phyloP scores from a whole-genome alignment of 768 basidiomycete species.

The Pleurotus giganteus region DNA sequence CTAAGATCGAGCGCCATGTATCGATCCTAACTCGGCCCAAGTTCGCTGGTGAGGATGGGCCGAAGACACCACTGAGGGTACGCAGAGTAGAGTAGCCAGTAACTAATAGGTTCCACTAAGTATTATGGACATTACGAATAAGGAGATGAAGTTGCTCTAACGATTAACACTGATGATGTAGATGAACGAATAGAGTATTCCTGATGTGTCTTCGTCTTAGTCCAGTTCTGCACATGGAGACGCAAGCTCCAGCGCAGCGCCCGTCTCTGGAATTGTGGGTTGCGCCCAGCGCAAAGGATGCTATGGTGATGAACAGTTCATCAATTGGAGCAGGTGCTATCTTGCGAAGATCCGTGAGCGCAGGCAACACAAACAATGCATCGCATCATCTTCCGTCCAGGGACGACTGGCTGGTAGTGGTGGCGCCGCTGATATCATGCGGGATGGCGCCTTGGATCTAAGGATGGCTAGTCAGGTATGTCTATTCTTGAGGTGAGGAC shows the following conservation, averaged over 20 bases:
- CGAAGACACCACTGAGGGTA: conserved; percentile 10
- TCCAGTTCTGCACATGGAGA: too few species aligned
- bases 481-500: background rate
- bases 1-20: conserved; percentile 26
- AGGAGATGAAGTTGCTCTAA: background rate
- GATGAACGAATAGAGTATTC: too few species aligned
- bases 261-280: too few species aligned
- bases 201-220: too few species aligned
- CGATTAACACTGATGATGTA: background rate
- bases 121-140: background rate
- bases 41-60: conserved; percentile 22
- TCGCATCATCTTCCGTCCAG: too few species aligned
- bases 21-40: conserved; percentile 34
- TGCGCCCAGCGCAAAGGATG: too few species aligned
- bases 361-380: too few species aligned
- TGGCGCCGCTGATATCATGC: background rate
- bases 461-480: background rate
- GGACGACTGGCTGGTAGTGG: too few species aligned
- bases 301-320: too few species aligned
- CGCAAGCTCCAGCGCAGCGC: too few species aligned
- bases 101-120: background rate
- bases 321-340: too few species aligned
- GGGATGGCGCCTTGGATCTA: background rate
- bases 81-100: conserved; percentile 3
- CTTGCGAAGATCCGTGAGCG: too few species aligned